Percentiles rank a stretch among this genome's conserved stretches.
phyloP scores from a whole-genome alignment of 805 yeast genomes.

The Candida sphagnicola region DNA sequence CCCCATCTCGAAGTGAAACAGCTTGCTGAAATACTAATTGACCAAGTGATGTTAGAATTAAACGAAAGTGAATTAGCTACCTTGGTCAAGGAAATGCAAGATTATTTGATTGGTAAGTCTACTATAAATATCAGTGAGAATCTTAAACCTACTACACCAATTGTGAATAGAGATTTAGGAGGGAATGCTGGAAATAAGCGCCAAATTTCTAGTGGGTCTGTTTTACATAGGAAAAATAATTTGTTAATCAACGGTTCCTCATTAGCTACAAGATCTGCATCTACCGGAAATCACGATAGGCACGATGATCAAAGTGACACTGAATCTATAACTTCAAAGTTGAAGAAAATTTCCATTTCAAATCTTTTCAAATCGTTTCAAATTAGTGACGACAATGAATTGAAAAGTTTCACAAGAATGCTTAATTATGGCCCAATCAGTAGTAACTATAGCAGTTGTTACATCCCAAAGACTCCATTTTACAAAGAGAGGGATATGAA shows the following conservation, averaged over 20 bases:
- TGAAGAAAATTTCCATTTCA: conserved; percentile 30
- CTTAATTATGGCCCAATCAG: conserved; percentile 34
- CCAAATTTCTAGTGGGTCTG: conserved; percentile 19
- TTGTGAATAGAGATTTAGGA: conserved; percentile 26
- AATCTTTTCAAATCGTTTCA: conserved; percentile 35
- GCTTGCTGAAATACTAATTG: conserved; percentile 71
- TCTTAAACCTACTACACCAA: conserved; percentile 39
- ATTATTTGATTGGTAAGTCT: conserved; percentile 51
- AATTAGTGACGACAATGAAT: conserved; percentile 38
- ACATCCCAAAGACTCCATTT: conserved; percentile 56
- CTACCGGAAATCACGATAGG: conserved; percentile 16
- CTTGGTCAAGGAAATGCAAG: conserved; percentile 64
- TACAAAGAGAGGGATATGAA: conserved; percentile 36
- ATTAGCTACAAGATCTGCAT: conserved; percentile 24
- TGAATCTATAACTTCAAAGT: conserved; percentile 29
- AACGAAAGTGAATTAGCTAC: conserved; percentile 63
- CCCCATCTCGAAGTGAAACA: conserved; percentile 79
- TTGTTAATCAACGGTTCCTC: conserved; percentile 26
- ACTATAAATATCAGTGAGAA: conserved; percentile 35
- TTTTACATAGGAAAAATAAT: conserved; percentile 18
- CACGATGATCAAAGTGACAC: conserved; percentile 12
- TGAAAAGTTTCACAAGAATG: conserved; percentile 33
- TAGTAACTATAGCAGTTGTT: conserved; percentile 38
- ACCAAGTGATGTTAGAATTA: conserved; percentile 61
- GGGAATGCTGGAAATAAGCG: conserved; percentile 9